A percentile compares a stretch with the other conserved stretches of the same genome.
Conservation (phyloP, 257 asterid species). For the Catharanthus roseus region DNA sequence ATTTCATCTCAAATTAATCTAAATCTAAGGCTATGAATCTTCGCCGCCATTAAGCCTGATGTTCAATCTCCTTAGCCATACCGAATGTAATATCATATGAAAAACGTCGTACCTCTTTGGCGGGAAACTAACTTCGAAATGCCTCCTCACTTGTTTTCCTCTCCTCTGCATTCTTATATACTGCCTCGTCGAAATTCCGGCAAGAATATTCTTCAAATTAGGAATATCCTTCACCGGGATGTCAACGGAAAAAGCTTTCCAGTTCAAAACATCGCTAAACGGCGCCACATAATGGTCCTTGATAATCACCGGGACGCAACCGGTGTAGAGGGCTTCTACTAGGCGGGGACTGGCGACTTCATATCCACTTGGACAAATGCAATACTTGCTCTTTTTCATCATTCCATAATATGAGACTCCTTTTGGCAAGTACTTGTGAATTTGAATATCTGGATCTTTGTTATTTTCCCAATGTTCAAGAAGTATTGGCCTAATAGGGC, state of each 20-base stretch:
- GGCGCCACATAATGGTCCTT: conserved; percentile 67
- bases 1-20: not conserved
- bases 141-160: conserved; percentile 35
- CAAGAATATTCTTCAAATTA: conserved; percentile 49
- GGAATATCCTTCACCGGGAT: conserved; percentile 57
- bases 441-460: conserved; percentile 53
- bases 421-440: conserved; percentile 53
- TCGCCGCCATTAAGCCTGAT: conserved; percentile 12
- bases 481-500: conserved; percentile 76
- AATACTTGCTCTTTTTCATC: conserved; percentile 64
- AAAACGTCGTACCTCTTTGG: conserved; percentile 42
- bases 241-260: conserved; percentile 59
- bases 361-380: conserved; percentile 85
- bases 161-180: conserved; percentile 48
- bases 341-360: conserved; percentile 91
- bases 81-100: conserved; percentile 50
- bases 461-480: conserved; percentile 77
- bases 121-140: conserved; percentile 41
- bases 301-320: conserved; percentile 76
- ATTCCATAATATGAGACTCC: conserved; percentile 58
- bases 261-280: conserved; percentile 67
- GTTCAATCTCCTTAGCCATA: conserved; percentile 47
- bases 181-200: conserved; percentile 33
- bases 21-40: not conserved
- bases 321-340: conserved; percentile 76